These are phyloP conservation scores for Fusarium azukiicola DNA, from an alignment of 2,329 filamentous ascomycete genomes.

Conservation along the genomic window DNA sequence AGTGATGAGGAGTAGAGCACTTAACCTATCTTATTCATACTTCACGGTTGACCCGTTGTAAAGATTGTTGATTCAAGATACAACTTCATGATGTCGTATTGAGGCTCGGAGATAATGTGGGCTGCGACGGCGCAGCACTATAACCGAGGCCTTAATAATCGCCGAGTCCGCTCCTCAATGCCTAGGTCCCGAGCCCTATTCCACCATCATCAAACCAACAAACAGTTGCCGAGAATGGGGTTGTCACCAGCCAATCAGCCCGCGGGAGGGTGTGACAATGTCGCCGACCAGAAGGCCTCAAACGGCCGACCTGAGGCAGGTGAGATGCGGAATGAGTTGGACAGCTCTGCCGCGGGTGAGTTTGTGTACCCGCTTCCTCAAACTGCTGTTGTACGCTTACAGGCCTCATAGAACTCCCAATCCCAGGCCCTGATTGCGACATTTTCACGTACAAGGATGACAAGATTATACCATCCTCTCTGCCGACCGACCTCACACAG, in stretches of 20 bases:
- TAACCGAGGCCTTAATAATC: slow-evolving; percentile 16
- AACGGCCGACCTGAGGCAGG: neutral
- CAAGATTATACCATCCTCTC: slow-evolving; percentile 93
- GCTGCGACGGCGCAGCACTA: slow-evolving; percentile 1
- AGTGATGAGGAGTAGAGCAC: neutral
- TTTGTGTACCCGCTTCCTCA: rapidly evolving
- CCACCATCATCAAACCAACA: slow-evolving; percentile 18
- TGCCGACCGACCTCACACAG: slow-evolving; percentile 88
- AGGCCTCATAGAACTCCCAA: neutral
- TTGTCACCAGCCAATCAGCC: slow-evolving; percentile 1
- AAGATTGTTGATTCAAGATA: no score
- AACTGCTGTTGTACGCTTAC: neutral
- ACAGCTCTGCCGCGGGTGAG: slow-evolving; percentile 36
- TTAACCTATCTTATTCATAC: no score
- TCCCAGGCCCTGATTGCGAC: slow-evolving; percentile 73
- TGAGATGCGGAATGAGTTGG: slow-evolving; percentile 31
- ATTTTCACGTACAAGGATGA: slow-evolving; percentile 97
- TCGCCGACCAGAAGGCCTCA: neutral
- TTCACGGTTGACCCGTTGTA: no score
- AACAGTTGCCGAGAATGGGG: neutral
- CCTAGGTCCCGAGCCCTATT: slow-evolving; percentile 9
- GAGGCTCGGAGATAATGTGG: slow-evolving; percentile 11
- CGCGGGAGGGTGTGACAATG: neutral
- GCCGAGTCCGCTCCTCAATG: neutral
- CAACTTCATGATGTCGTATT: neutral